phyloP scores from a whole-genome alignment of 2,329 filamentous ascomycete species.

The Cladosporium sp. region DNA sequence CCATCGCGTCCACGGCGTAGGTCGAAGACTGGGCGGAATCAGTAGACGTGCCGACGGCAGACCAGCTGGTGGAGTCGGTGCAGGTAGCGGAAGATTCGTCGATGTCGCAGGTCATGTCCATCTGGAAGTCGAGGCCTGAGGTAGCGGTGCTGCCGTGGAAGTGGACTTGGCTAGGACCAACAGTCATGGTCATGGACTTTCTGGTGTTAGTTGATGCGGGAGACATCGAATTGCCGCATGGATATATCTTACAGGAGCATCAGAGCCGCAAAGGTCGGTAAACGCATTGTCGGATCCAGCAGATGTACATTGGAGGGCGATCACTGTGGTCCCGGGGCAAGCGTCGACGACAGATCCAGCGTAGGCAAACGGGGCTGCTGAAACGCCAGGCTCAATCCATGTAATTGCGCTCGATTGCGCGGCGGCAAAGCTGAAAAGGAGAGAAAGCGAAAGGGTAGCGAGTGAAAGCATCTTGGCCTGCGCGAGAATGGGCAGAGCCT shows the following conservation, averaged over 20 bases:
- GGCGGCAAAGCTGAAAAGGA: slow-evolving; percentile 2
- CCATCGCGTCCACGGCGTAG: slow-evolving; percentile 3
- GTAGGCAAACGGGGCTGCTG: slow-evolving; percentile 5
- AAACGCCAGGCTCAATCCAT: slow-evolving; percentile 9
- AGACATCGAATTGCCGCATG: neutral
- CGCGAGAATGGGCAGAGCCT: neutral
- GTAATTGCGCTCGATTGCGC: slow-evolving; percentile 4
- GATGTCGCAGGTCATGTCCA: slow-evolving; percentile 10
- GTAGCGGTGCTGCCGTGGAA: slow-evolving; percentile 6
- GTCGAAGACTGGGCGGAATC: slow-evolving; percentile 4
- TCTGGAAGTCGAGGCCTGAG: slow-evolving; percentile 6
- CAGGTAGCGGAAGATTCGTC: slow-evolving; percentile 3
- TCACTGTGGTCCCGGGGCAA: slow-evolving; percentile 8
- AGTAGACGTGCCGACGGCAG: slow-evolving; percentile 6
- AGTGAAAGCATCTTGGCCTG: slow-evolving; percentile 10
- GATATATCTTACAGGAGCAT: slow-evolving; percentile 1
- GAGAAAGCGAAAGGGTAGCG: slow-evolving; percentile 7
- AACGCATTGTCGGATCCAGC: neutral
- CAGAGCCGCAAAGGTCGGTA: slow-evolving; percentile 6
- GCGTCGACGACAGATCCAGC: slow-evolving; percentile 6
- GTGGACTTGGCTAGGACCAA: slow-evolving; percentile 9
- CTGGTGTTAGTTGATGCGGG: neutral
- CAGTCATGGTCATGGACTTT: slow-evolving; percentile 9
- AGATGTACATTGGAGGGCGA: slow-evolving; percentile 10
- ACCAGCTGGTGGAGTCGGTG: slow-evolving; percentile 12